Evolutionary conservation across 2,329 filamentous ascomycete genomes (phyloP), one percentile per base, ranked within the genome.

Genomic region (Epichloe gansuensis): DNA sequence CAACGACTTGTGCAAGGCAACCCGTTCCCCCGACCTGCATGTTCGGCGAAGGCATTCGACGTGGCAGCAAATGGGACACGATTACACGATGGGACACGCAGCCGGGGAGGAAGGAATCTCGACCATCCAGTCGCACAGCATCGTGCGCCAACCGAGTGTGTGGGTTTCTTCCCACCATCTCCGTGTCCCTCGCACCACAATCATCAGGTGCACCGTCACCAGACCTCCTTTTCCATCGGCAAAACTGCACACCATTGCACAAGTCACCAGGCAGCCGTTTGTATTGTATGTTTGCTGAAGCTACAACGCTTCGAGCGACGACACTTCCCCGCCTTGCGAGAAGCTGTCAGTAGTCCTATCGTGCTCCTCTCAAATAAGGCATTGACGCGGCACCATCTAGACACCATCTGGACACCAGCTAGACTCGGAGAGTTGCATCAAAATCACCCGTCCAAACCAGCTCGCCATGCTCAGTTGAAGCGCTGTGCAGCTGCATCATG

Each of bases 401-500:
- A 31, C 28, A 3, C 28, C 28, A 31, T 8, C 28, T 3, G 8
- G 28, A 23, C 23, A 25, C 23, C 23, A 25, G 23, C 23, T 25
- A 25, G 23, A 9, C 28, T 31, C 28, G 28, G 8, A 31, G 8
- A 31, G n/a, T 42, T 3, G 3, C 15, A 42, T n/a, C 39, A 42
- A 6, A 1, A 38, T 38, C 34, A 38, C 35, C 38, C 21, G 46
- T 48, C 35, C 46, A n/a, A 25, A 23, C 5, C 21, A 21, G 23
- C 15, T 28, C 39, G 34, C 17, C 21, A 13, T 41, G 37, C 39
- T 9, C 48, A 44, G 28, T 51, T 42, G 42, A 34, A 28, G 50
- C 42, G 31, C 31, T 48, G 13, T 34, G 49, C 50, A 53, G 47
- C 51, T 48, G 50, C 55, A 48, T 39, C 31, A 54, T 56, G 53